These are phyloP conservation scores for Diutina pseudorugosa DNA, from an alignment of 1,139 yeast genomes.

Conservation along the genomic window DNA sequence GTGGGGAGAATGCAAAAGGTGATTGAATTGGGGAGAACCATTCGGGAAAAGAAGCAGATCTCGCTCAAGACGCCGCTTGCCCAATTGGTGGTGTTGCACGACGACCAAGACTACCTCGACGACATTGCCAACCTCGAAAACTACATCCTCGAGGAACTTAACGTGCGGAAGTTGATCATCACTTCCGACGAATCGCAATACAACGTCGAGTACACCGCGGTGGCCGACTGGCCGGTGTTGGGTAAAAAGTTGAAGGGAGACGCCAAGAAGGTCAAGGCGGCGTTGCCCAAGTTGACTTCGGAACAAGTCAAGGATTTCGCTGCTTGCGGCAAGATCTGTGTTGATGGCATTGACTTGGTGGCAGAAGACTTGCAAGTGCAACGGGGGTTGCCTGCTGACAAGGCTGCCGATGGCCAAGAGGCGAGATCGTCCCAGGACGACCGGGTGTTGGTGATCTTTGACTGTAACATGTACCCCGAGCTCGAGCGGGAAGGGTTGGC, in stretches of 20 bases:
- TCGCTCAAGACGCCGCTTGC: slow-evolving; percentile 93
- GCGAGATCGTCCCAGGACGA: slow-evolving; percentile 72
- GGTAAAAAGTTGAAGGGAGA: slow-evolving; percentile 96
- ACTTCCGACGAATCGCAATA: slow-evolving; percentile 87
- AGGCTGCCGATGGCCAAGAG: slow-evolving; percentile 60
- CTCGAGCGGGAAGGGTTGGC: slow-evolving; percentile 90
- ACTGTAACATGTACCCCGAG: slow-evolving; percentile 78
- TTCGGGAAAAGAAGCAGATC: slow-evolving; percentile 90
- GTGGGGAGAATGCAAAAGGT: slow-evolving; percentile 95
- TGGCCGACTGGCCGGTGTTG: slow-evolving; percentile 97
- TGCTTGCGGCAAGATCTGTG: slow-evolving; percentile 60
- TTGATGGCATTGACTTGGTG: slow-evolving; percentile 81
- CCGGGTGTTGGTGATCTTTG: slow-evolving; percentile 68
- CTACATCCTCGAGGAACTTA: slow-evolving; percentile 83
- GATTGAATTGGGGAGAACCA: slow-evolving; percentile 89
- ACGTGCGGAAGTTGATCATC: slow-evolving; percentile 77
- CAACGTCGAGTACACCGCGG: slow-evolving; percentile 85
- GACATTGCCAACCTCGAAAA: slow-evolving; percentile 70
- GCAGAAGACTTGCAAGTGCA: slow-evolving; percentile 82
- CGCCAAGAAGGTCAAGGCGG: slow-evolving; percentile 88
- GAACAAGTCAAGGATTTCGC: slow-evolving; percentile 73
- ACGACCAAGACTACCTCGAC: slow-evolving; percentile 58
- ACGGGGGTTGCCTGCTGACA: slow-evolving; percentile 65
- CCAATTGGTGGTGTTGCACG: slow-evolving; percentile 75
- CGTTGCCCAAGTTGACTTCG: slow-evolving; percentile 70